Evolutionary conservation across 2,329 filamentous ascomycete genomes (phyloP), one percentile per base, ranked within the genome.

Genomic region (Neocatenulostroma microsporum): DNA sequence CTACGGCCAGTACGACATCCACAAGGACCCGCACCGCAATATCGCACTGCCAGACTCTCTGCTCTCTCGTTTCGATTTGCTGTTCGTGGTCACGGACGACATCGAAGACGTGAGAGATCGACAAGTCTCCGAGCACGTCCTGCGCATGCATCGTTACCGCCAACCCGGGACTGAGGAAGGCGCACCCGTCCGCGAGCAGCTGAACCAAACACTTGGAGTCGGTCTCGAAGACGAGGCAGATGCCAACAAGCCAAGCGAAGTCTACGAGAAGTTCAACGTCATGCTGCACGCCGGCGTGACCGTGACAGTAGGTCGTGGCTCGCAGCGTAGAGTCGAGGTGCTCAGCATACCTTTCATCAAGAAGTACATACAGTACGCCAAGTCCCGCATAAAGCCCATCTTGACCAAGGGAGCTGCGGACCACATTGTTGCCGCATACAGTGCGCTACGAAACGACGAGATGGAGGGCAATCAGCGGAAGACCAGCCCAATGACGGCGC

Each of bases 351-450:
- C 88, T 0, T 98, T 98, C 64, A 87, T 98, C 70, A 98, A 98
- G 69, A 98, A 98, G 66, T 98, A 95, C 62, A 93, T 98, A 30
- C 91, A 98, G 58, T 98, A 98, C 61, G 87, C 91, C 47, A 98
- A 98, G 68, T 83, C 77, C 23, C 73, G 91, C 56, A 75, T 94
- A 55, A 93, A 87, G 73, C 91, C 91, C 0, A 70, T 94, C 26
- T 69, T 98, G 44, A 94, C 88, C 0, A 86, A 91, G 56, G 86
- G 86, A 29, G 89, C 91, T 5, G 85, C 87, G 9, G 86, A 95
- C 50, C 84, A 93, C 46, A 94, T 98, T 54, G 80, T 88, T 24
- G 76, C 85, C 21, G 84, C 88, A 12, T 98, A 96, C 59, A 91
- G 93, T 23, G 84, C 84, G 8, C 73, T 98, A 14, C 79, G 91